Evolutionary conservation across 2,329 filamentous ascomycete species (phyloP), one percentile per base, ranked within the genome.

Genomic region (Trichoderma koningiopsis): DNA sequence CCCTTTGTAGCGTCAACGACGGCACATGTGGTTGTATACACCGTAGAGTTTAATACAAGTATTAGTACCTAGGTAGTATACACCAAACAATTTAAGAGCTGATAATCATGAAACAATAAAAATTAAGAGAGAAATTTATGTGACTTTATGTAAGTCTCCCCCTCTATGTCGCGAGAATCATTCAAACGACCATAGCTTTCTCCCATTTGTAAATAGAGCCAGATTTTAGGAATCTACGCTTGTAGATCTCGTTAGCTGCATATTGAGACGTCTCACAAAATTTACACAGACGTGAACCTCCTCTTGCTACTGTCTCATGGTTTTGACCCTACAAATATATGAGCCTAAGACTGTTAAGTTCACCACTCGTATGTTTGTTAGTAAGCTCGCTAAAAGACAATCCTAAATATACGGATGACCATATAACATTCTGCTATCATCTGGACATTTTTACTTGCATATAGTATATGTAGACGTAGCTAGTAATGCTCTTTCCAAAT

Each of bases 51-150:
- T 13, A 35, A 59, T 22, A 1, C 10, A 29, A 3, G 43, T 14
- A 6, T 40, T 22, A 5, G 37, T 33, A 6, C 29, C n/a, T n/a
- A n/a, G 8, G 31, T 43, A 19, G 13, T 13, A 27, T 11, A 59
- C 22, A 0, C 6, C 6, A 6, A 10, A 3, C 7, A 22, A 3
- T 7, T 47, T 7, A 22, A 22, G 0, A 47, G 22, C 0, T 8
- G 4, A n/a, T 22, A 0, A 8, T 22, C 3, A 11, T 47, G 2
- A 47, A 22, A 47, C 2, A 8, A 8, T 11, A 47, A 47, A 47
- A 47, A 0, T 16, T 10, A 3, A 29, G 10, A 16, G 7, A 27
- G 16, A 16, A 8, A 14, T 16, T 10, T 2, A 40, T 19, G 10
- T 19, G 16, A 11, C 19, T 24, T 13, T 29, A 22, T 4, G 13